Percentiles rank a stretch among this genome's conserved stretches.
These are phyloP conservation scores for Penicillium sp. DNA, from an alignment of 2,329 filamentous ascomycete species.

Conservation along the genomic window DNA sequence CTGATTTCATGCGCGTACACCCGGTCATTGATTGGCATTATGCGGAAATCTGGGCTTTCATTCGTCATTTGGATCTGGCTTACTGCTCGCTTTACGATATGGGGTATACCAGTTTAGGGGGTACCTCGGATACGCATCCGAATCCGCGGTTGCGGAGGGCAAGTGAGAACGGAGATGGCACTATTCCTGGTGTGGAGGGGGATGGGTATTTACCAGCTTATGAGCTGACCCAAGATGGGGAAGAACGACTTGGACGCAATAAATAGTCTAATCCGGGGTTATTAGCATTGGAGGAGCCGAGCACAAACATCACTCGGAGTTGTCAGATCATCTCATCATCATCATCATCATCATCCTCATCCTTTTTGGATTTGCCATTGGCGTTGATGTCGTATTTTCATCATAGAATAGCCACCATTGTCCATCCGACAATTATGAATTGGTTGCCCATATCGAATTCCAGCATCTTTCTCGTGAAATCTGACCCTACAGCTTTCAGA, in stretches of 20 bases:
- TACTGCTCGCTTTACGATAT: conserved; percentile 88
- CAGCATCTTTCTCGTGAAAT: neutral
- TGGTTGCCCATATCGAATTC: neutral
- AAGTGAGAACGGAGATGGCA: conserved; percentile 5
- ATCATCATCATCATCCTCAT: neutral
- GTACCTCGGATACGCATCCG: conserved; percentile 82
- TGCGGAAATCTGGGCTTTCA: conserved; percentile 87
- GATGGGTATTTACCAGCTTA: conserved; percentile 32
- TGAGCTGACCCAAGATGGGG: conserved; percentile 62
- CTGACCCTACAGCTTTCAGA: neutral
- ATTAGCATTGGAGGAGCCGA: neutral
- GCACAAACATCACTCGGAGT: conserved; percentile 1
- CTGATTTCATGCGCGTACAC: conserved; percentile 87
- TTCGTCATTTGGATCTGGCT: conserved; percentile 71
- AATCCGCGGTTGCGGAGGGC: conserved; percentile 71
- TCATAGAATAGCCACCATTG: conserved; percentile 1
- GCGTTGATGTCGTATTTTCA: neutral
- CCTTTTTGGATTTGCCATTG: neutral
- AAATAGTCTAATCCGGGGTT: conserved; percentile 27
- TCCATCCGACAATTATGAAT: neutral
- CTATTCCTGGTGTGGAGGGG: conserved; percentile 14
- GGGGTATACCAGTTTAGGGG: conserved; percentile 91
- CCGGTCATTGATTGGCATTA: conserved; percentile 99
- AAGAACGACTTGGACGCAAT: conserved; percentile 77
- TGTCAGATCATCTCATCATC: neutral